Evolutionary conservation across 2,329 filamentous ascomycete genomes (phyloP), one percentile per base, ranked within the genome.

Genomic region (Botrytis fabae): DNA sequence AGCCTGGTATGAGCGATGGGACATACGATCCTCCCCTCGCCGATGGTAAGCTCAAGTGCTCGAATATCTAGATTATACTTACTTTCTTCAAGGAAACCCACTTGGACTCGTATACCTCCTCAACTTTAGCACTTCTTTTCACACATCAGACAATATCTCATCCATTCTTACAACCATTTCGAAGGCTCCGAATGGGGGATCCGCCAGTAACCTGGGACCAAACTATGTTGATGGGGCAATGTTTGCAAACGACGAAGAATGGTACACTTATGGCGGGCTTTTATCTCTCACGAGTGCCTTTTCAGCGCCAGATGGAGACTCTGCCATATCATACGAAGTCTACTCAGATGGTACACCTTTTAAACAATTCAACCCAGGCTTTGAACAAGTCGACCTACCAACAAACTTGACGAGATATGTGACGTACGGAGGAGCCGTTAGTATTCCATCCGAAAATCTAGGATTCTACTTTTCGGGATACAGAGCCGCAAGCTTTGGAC

Each of bases 401-500:
- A 75, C 81, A 5, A 80, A 78, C 10, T 79, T 91, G 8, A 92
- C 87, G 32, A 84, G 87, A 66, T 92, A 91, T 77, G 77, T 93
- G 35, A 87, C 90, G 0, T 89, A 87, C 75, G 91, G 92, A 28
- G 91, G 87, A 2, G 86, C 85, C 0, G 89, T 85, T 18, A 92
- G 84, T 61, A 89, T 88, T 0, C 91, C 91, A 0, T 92, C 90
- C 0, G 91, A 93, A 80, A 90, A 92, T 75, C 85, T 89, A 76
- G 90, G 90, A 0, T 93, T 89, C 83, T 93, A 93, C 77, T 92
- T 93, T 75, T 88, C 89, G 0, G 92, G 92, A 0, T 82, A 91
- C 80, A 86, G 83, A 22, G 85, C 88, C 0, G 80, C 83, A 0
- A 80, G 81, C 20, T 85, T 82, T 77, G 89, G 88, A 0, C 81